Conservation (phyloP, 306 rosid species). For the Trichosanthes cucumerina region DNA sequence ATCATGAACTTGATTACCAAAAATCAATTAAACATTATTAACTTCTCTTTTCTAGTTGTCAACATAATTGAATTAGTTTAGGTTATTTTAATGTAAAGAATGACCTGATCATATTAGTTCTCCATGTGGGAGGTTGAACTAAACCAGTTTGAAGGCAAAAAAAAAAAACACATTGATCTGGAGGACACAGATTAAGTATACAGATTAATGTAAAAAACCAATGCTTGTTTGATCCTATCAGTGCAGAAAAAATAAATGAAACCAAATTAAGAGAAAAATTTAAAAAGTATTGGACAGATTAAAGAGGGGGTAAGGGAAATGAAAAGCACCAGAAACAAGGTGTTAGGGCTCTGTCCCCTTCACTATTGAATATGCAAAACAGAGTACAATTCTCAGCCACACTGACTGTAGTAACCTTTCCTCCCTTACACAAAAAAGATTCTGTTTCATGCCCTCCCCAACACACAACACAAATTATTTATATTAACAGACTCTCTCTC, state of each 20-base stretch:
- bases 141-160: background rate
- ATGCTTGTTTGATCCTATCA: background rate
- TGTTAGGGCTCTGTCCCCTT: too few relatives aligned
- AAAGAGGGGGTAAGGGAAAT: background rate
- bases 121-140: background rate
- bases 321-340: too few relatives aligned
- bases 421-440: too few relatives aligned
- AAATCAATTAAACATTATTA: background rate
- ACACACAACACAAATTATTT: too few relatives aligned
- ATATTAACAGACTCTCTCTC: too few relatives aligned
- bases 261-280: background rate
- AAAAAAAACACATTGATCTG: background rate
- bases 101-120: background rate
- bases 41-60: background rate
- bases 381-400: too few relatives aligned
- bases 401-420: too few relatives aligned
- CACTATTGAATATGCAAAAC: too few relatives aligned
- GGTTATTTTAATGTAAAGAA: background rate
- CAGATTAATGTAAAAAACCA: background rate
- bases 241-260: background rate
- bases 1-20: background rate
- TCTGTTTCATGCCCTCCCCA: too few relatives aligned
- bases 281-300: background rate
- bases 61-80: background rate
- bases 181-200: background rate